Percentiles rank a stretch among this genome's conserved stretches.
These are phyloP conservation scores for Xylariomycetidae sp. DNA, from an alignment of 2,329 filamentous ascomycete genomes.

Conservation along the genomic window DNA sequence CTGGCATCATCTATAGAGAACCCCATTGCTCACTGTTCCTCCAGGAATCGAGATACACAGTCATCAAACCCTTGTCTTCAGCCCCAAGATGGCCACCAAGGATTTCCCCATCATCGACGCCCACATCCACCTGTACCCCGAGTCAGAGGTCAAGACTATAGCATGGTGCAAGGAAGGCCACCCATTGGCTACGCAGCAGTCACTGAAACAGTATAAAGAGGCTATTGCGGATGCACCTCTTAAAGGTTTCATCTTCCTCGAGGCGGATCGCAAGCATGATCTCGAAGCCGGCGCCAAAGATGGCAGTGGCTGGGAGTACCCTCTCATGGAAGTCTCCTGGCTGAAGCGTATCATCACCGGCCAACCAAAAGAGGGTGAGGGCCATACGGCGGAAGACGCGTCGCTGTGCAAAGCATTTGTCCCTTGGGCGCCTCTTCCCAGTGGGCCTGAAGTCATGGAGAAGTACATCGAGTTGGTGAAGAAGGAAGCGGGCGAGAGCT, in stretches of 20 bases:
- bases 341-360: constrained; percentile 61
- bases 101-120: constrained; percentile 70
- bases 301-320: constrained; percentile 56
- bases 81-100: constrained; percentile 19
- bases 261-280: constrained; percentile 69
- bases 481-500: constrained; percentile 57
- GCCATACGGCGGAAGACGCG: constrained; percentile 46
- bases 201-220: constrained; percentile 55
- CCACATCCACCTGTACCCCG: constrained; percentile 84
- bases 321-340: constrained; percentile 67
- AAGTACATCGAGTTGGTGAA: constrained; percentile 59
- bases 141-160: constrained; percentile 58
- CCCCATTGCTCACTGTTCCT: too few species aligned
- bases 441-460: constrained; percentile 52
- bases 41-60: too few species aligned
- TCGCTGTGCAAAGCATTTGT: constrained; percentile 63
- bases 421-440: constrained; percentile 79
- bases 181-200: constrained; percentile 58
- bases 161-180: constrained; percentile 60
- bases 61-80: too few species aligned
- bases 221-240: constrained; percentile 33
- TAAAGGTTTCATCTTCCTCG: constrained; percentile 75
- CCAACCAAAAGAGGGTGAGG: constrained; percentile 48
- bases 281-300: constrained; percentile 39
- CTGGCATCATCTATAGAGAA: too few species aligned